Evolutionary conservation across 2,329 filamentous ascomycete species (phyloP).

Genomic region (Atkinsonella texensis): DNA sequence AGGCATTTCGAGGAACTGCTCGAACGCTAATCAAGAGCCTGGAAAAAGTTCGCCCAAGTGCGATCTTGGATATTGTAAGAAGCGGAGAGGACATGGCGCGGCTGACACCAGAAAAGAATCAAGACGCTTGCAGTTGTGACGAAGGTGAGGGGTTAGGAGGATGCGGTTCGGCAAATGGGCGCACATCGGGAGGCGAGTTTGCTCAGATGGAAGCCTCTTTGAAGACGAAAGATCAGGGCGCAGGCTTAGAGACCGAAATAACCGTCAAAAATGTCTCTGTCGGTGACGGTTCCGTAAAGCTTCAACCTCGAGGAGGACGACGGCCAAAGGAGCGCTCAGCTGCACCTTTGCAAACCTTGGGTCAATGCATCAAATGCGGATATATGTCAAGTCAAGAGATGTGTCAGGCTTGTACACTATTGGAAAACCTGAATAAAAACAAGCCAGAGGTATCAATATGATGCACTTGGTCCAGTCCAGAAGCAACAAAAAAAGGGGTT

Average conservation of each 20-base stretch:
- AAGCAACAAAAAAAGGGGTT: neutral
- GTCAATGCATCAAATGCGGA: conserved; percentile 76
- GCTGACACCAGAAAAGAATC: conserved; percentile 36
- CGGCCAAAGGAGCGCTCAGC: conserved; percentile 17
- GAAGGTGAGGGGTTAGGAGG: conserved; percentile 42
- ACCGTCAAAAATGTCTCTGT: conserved; percentile 13
- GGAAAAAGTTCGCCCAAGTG: conserved; percentile 83
- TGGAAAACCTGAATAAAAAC: conserved; percentile 85
- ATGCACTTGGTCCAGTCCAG: conserved; percentile 3
- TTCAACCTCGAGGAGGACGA: conserved; percentile 20
- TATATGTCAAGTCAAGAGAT: conserved; percentile 92
- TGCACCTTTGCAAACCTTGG: conserved; percentile 57
- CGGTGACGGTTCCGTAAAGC: conserved; percentile 18
- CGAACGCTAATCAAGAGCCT: conserved; percentile 88
- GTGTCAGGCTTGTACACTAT: conserved; percentile 84
- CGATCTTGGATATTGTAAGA: conserved; percentile 86
- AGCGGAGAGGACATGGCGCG: conserved; percentile 95
- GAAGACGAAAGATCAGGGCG: conserved; percentile 10
- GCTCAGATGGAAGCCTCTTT: conserved; percentile 58
- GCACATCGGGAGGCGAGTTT: conserved; percentile 63
- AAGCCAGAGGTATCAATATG: conserved; percentile 45
- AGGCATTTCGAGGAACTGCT: conserved; percentile 89
- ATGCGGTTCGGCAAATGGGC: conserved; percentile 56
- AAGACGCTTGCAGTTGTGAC: conserved; percentile 24
- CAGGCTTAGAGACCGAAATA: conserved; percentile 21